Evolutionary conservation across 768 basidiomycete genomes (phyloP).

Genomic region (Boletus rubroflammeus): DNA sequence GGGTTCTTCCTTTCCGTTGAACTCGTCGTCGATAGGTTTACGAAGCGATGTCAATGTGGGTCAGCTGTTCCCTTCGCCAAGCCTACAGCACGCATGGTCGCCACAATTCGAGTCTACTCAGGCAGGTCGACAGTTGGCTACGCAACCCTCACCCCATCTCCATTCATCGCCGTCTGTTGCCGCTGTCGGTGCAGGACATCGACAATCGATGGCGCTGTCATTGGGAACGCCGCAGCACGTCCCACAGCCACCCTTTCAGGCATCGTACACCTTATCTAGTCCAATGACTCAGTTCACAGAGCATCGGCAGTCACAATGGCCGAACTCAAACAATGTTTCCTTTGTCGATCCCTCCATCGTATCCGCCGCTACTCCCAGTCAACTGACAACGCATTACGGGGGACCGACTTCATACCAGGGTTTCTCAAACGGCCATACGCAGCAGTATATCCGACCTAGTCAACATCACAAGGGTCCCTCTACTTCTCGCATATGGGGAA

Average conservation of each 20-base stretch:
- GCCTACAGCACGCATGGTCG: slow-evolving; percentile 18
- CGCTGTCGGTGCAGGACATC: slow-evolving; percentile 11
- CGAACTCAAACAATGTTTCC: not conserved
- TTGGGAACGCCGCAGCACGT: slow-evolving; percentile 13
- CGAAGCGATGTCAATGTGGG: slow-evolving; percentile 12
- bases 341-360: slow-evolving; percentile 26
- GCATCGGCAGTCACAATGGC: slow-evolving; percentile 15
- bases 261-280: slow-evolving; percentile 8
- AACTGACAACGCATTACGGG: slow-evolving; percentile 2
- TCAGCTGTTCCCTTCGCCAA: slow-evolving; percentile 14
- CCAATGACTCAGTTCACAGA: slow-evolving; percentile 7
- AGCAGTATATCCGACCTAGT: slow-evolving; percentile 16
- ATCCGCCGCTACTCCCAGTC: slow-evolving; percentile 8
- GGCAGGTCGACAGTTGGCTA: slow-evolving; percentile 2
- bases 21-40: slow-evolving; percentile 7
- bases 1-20: slow-evolving; percentile 19
- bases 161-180: slow-evolving; percentile 10
- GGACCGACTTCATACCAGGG: slow-evolving; percentile 11
- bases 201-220: slow-evolving; percentile 15
- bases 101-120: slow-evolving; percentile 27
- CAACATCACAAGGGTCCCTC: slow-evolving; percentile 21
- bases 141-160: slow-evolving; percentile 13
- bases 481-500: slow-evolving; percentile 24
- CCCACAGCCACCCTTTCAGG: slow-evolving; percentile 12
- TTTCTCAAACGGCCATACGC: slow-evolving; percentile 10